phyloP scores from a whole-genome alignment of 78 protist species.

The Salpingoeca rosetta region DNA sequence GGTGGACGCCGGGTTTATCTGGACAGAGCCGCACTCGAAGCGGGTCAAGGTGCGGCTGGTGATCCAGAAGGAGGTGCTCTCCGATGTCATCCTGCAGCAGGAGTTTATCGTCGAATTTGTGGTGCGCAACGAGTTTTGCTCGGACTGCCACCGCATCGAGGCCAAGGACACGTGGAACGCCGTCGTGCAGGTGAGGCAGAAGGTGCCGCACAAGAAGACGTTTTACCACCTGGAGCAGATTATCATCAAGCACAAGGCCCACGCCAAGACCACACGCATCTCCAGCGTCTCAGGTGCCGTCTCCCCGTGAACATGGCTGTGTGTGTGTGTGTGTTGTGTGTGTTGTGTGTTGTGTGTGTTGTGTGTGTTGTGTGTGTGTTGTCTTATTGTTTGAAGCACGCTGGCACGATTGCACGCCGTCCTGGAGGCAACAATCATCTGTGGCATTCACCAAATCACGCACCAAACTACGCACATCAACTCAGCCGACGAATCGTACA shows the following conservation, averaged over 20 bases:
- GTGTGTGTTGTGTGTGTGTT: too few species aligned
- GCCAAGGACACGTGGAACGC: constrained; percentile 93
- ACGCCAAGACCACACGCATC: constrained; percentile 55
- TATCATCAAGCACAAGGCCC: constrained; percentile 87
- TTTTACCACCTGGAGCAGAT: constrained; percentile 92
- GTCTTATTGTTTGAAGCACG: too few species aligned
- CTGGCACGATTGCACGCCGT: too few species aligned
- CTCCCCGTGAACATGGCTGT: too few species aligned
- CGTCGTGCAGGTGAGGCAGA: constrained; percentile 88
- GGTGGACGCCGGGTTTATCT: constrained; percentile 94
- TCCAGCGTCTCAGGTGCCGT: too few species aligned
- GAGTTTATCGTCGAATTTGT: constrained; percentile 78
- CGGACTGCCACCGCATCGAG: constrained; percentile 66
- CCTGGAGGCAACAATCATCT: too few species aligned
- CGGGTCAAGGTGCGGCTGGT: constrained; percentile 86
- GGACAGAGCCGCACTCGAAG: constrained; percentile 99
- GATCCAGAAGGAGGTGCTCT: constrained; percentile 86
- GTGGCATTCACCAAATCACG: too few species aligned
- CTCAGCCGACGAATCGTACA: too few species aligned
- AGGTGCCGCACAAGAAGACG: constrained; percentile 89
- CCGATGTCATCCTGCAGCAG: constrained; percentile 61
- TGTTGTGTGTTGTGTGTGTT: too few species aligned
- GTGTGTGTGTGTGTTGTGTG: too few species aligned
- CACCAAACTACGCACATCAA: too few species aligned
- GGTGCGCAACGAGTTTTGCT: constrained; percentile 75